Evolutionary conservation across 164 flowering plant genomes (phyloP).

Genomic region (Vitis rupestris): DNA sequence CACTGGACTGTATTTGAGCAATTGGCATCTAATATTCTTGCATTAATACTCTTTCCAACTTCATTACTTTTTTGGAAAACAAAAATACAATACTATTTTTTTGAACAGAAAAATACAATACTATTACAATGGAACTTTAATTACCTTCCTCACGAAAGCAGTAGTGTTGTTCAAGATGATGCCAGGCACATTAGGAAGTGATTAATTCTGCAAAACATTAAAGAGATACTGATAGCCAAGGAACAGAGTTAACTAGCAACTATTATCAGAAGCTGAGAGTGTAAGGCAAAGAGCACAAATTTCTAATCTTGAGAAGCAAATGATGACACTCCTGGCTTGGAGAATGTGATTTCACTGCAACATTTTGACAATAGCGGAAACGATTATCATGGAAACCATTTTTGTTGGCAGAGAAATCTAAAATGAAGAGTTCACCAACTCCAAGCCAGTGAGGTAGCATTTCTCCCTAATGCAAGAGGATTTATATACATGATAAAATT

Average conservation of each 20-base stretch:
- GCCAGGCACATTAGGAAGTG: not conserved
- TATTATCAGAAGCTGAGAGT: not conserved
- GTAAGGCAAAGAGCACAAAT: not conserved
- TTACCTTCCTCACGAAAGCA: not conserved
- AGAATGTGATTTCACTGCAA: too few species aligned
- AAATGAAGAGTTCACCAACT: too few species aligned
- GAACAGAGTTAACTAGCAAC: not conserved
- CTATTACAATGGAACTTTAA: not conserved
- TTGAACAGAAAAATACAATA: not conserved
- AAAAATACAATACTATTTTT: not conserved
- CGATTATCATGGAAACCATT: too few species aligned
- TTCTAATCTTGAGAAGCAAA: not conserved
- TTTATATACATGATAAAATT: too few species aligned
- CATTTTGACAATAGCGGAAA: too few species aligned
- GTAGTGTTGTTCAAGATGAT: not conserved
- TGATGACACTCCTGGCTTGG: too few species aligned
- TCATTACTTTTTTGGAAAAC: not conserved
- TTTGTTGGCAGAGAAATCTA: too few species aligned
- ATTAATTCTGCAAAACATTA: not conserved
- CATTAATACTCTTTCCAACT: not conserved
- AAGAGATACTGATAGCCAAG: not conserved
- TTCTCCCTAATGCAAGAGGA: too few species aligned
- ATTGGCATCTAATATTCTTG: not conserved
- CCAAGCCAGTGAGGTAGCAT: too few species aligned
- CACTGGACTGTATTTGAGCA: not conserved